A percentile compares a stretch with the other conserved stretches of the same genome.
These are phyloP conservation scores for Bryum argenteum DNA, from an alignment of 225 moss, liverwort and hornwort genomes.

Conservation along the genomic window DNA sequence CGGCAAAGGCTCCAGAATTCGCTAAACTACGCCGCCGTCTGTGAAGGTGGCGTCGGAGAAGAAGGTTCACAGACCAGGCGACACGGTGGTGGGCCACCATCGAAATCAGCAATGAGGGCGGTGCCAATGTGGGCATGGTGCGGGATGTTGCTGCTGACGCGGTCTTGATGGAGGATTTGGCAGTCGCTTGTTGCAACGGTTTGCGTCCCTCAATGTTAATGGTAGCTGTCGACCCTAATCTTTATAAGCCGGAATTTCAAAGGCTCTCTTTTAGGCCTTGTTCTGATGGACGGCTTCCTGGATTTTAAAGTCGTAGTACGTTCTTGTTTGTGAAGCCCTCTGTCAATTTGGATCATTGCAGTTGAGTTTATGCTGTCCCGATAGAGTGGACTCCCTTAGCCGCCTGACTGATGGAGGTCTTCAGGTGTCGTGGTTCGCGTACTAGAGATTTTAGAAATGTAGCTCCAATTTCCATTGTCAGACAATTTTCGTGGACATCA, in stretches of 20 bases:
- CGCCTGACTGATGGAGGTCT: background rate
- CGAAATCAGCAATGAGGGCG: conserved; percentile 55
- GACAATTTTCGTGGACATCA: conserved; percentile 4
- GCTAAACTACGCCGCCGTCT: conserved; percentile 46
- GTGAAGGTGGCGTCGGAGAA: conserved; percentile 78
- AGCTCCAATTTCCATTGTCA: too few relatives aligned
- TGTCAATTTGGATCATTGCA: conserved; percentile 9
- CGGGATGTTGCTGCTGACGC: conserved; percentile 62
- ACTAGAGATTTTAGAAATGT: background rate
- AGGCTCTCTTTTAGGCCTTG: conserved; percentile 44
- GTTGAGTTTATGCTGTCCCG: conserved; percentile 20
- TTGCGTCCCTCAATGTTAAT: conserved; percentile 68
- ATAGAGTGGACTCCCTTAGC: background rate
- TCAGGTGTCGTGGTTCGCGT: background rate
- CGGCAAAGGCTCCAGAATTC: background rate
- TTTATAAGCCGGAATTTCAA: conserved; percentile 56
- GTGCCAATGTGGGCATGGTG: conserved; percentile 23
- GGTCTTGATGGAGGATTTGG: conserved; percentile 90
- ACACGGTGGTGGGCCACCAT: conserved; percentile 79
- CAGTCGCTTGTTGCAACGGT: conserved; percentile 75
- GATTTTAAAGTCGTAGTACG: background rate
- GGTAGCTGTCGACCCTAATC: conserved; percentile 59
- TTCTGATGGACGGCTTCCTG: conserved; percentile 56
- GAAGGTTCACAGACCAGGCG: conserved; percentile 86
- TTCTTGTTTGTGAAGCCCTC: background rate